phyloP scores from a whole-genome alignment of 148 eudicot genomes.

The Fallopia convolvulus region DNA sequence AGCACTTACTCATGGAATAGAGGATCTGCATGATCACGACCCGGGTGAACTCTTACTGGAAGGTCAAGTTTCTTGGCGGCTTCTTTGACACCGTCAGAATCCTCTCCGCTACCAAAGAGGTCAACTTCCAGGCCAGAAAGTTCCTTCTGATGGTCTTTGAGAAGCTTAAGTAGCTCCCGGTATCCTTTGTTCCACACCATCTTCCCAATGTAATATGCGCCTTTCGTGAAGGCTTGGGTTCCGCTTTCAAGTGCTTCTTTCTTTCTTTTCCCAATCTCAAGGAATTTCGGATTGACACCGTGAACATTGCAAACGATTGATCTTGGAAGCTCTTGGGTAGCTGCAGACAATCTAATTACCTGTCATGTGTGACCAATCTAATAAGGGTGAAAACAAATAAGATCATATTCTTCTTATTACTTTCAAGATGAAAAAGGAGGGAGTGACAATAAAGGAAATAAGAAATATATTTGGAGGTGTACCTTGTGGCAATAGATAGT shows the following conservation, averaged over 20 bases:
- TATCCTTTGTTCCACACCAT: conserved; percentile 98
- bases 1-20: conserved; percentile 77
- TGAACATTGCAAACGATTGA: conserved; percentile 94
- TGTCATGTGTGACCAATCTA: conserved; percentile 24
- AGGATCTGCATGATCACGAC: conserved; percentile 96
- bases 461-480: conserved; percentile 7
- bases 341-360: conserved; percentile 94
- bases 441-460: background rate
- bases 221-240: conserved; percentile 46
- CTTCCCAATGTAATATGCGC: conserved; percentile 90
- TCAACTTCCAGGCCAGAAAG: conserved; percentile 70
- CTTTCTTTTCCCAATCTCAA: conserved; percentile 74
- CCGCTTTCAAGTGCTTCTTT: conserved; percentile 45
- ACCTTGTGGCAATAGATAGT: conserved; percentile 93
- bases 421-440: too few relatives aligned
- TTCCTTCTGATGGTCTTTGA: conserved; percentile 60
- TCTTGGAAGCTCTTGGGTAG: conserved; percentile 90
- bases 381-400: conserved; percentile 1
- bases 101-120: conserved; percentile 85
- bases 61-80: conserved; percentile 59
- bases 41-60: conserved; percentile 62
- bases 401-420: background rate
- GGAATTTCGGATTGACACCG: conserved; percentile 96
- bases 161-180: conserved; percentile 76
- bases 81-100: conserved; percentile 62